Evolutionary conservation across 305 asterid species (phyloP).

Genomic region (Andrographis paniculata): DNA sequence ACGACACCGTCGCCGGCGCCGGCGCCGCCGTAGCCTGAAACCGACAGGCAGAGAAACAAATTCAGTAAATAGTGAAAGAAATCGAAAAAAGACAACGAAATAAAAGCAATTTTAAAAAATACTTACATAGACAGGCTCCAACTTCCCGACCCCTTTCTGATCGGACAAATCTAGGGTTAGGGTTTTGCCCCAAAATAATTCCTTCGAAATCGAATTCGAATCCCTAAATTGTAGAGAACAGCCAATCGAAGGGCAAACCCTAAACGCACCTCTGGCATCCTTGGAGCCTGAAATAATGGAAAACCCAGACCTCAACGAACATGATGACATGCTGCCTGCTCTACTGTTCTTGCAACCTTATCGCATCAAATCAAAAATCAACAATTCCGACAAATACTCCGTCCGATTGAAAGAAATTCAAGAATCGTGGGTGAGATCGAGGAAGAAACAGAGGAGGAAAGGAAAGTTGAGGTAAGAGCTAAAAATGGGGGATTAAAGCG

Average conservation of each 20-base stretch:
- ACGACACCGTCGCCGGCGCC: conserved; percentile 44
- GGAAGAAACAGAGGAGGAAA: background rate
- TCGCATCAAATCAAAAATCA: conserved; percentile 14
- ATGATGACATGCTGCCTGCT: conserved; percentile 25
- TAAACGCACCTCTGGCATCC: conserved; percentile 22
- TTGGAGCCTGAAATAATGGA: conserved; percentile 37
- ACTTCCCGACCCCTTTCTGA: conserved; percentile 23
- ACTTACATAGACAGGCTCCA: conserved; percentile 40
- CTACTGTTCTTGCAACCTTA: conserved; percentile 7
- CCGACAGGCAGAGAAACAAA: too few relatives aligned
- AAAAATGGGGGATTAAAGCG: background rate
- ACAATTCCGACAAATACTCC: background rate
- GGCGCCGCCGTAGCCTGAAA: too few relatives aligned
- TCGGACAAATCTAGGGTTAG: conserved; percentile 27
- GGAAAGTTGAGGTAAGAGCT: background rate
- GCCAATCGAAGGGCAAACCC: conserved; percentile 29
- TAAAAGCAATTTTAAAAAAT: background rate
- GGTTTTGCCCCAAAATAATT: conserved; percentile 33
- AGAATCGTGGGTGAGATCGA: background rate
- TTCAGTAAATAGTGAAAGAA: background rate
- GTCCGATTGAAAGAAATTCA: conserved; percentile 2
- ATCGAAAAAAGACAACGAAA: background rate
- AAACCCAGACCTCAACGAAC: conserved; percentile 35
- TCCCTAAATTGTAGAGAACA: conserved; percentile 35
- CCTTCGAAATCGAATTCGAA: conserved; percentile 29